Evolutionary conservation across 345 rosid genomes (phyloP), one percentile per base, ranked within the genome.

Genomic region (Rhizophora apiculata): DNA sequence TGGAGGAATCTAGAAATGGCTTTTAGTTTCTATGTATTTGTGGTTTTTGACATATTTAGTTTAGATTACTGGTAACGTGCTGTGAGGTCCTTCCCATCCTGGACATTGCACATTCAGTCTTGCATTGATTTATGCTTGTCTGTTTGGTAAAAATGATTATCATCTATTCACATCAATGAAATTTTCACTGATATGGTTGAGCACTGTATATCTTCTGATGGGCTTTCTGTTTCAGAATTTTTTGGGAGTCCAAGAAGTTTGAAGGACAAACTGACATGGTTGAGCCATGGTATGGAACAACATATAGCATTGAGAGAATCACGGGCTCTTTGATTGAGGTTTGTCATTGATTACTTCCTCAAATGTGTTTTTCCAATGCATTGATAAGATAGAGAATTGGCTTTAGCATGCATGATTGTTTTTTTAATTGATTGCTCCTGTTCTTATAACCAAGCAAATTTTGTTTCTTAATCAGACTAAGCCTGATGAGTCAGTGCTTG

Each of bases 251-350:
- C 15, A 87, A 94, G 85, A 86, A 84, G 57, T 94, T 94, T 85
- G 96, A 91, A 82, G 97, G 90, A 65, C 77, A 75, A 51, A 86
- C 95, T 61, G 83, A 86, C 66, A 84, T 70, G 89, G 82, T 68
- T 51, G 97, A 94, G 82, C 98, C 97, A 32, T 94, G 96, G 96
- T 94, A 94, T 82, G 85, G 85, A 72, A 94, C 98, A 58, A 82
- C 93, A 64, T 89, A 91, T 78, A 83, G 88, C 63, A 63, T 88
- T 56, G 94, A 88, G 82, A 84, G 81, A 79, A 80, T 89, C 74
- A 77, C 72, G 3, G 74, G 76, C 70, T 73, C 86, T 57, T 67
- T 69, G 60, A 86, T 93, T 75, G 79, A 93, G 98, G 98, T 91
- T 67, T 36, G 74, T 60, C 5, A 13, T 11, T 43, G 49, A 43